Evolutionary conservation across 148 eudicot species (phyloP), one percentile per base, ranked within the genome.

Genomic region (Suaeda aralocaspica): DNA sequence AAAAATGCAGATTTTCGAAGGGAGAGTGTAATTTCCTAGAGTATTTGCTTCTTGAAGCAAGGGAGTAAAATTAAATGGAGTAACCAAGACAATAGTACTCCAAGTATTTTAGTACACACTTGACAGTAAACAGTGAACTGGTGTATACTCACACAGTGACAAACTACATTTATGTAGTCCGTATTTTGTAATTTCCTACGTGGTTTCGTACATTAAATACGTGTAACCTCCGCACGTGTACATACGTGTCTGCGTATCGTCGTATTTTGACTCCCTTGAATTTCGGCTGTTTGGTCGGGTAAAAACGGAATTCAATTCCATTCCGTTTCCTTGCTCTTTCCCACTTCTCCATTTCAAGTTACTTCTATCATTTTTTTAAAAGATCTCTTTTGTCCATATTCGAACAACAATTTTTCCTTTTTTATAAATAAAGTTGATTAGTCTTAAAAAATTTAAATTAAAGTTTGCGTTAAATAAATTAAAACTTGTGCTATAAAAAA

Each of bases 341-440:
- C 57, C 14, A 36, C 50, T 61, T 6, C 36, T 30, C 18, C 15
- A 21, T 44, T 69, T 50, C 36, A 10, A 25, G 46, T 36, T 34
- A 29, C 22, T 4, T 4, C 5, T 53, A 6, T 59, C 19, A 30
- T 51, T 18, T 2, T 22, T 49, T 31, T 60, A 66, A 77, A 72
- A 77, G 73, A 46, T 57, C 30, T 67, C 21, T 36, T 77, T 77
- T 77, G 80, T 77, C 80, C 65, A 19, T 29, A 60, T 77, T 72
- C 76, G 51, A 24, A 63, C 41, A 4, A 4, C 4, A 36, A 36
- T 36, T 36, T 36, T 36, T 3, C 8, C 8, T 36, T 36, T 36
- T 36, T 36, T 36, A 36, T 8, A 36, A 36, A 36, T 3, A 36
- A 36, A 8, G n/a, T 49, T 49, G 6, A 14, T 19, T n/a, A 28